Conservation (phyloP, 2,329 filamentous ascomycete genomes). For the Alternaria sp. region DNA sequence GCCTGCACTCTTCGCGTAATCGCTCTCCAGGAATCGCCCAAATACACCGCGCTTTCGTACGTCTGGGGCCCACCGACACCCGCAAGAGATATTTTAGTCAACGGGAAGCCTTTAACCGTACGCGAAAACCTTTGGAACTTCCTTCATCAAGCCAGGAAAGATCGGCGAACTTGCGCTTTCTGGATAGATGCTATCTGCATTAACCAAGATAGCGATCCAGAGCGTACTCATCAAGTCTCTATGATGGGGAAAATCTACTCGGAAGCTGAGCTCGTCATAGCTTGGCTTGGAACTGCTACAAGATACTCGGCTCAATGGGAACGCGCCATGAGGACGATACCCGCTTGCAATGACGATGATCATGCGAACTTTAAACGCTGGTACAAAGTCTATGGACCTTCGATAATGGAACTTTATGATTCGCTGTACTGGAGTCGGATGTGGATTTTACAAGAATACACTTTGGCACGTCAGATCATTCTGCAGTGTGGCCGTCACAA, state of each 20-base stretch:
- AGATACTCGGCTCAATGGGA: no score
- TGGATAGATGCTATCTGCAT: slow-evolving; percentile 8
- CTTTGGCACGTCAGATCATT: no score
- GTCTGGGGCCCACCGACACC: not conserved
- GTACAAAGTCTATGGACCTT: no score
- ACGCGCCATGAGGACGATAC: no score
- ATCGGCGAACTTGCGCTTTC: fast-evolving
- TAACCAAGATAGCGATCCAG: not conserved
- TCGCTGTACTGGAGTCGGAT: no score
- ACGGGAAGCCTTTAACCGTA: not conserved
- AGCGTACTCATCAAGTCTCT: slow-evolving; percentile 4
- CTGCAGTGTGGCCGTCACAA: no score
- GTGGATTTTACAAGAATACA: no score
- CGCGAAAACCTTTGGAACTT: not conserved
- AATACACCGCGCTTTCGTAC: not conserved
- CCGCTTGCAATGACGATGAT: fast-evolving
- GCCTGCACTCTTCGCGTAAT: not conserved
- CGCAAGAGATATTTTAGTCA: not conserved
- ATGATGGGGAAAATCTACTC: slow-evolving; percentile 4
- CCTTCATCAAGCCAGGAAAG: not conserved
- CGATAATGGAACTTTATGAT: no score
- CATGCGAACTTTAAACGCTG: no score
- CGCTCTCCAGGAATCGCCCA: not conserved
- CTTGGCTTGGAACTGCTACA: not conserved
- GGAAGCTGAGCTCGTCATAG: not conserved